These are phyloP conservation scores for Pelargonium citronellum DNA, from an alignment of 441 rosid genomes.

Conservation along the genomic window DNA sequence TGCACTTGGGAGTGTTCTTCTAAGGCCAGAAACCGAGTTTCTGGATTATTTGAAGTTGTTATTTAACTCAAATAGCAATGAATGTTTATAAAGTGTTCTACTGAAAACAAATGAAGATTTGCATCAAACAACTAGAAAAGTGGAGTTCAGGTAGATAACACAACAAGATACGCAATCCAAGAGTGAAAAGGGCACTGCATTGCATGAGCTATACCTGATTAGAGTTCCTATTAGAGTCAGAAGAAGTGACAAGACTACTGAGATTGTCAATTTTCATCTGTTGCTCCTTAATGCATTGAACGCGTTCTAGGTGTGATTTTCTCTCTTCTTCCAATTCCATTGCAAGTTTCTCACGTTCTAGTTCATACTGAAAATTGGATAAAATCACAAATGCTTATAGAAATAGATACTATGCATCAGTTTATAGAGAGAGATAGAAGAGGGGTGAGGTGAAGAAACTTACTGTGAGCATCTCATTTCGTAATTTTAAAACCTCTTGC, in stretches of 20 bases:
- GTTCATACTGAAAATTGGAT: constrained; percentile 57
- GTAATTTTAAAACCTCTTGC: constrained; percentile 72
- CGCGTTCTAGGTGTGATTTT: constrained; percentile 62
- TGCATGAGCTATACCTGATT: constrained; percentile 45
- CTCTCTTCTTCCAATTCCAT: constrained; percentile 80
- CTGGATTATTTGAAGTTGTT: no score
- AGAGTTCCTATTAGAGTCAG: constrained; percentile 42
- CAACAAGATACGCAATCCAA: not conserved
- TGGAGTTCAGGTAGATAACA: not conserved
- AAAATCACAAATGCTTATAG: not conserved
- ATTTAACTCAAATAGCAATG: not conserved
- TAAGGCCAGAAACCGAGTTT: no score
- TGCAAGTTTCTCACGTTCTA: constrained; percentile 79
- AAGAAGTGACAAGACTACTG: constrained; percentile 36
- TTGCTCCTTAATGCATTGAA: constrained; percentile 60
- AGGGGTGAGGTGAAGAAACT: constrained; percentile 11
- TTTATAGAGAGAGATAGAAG: not conserved
- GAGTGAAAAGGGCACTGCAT: constrained; percentile 5
- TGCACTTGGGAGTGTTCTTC: no score
- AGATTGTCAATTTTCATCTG: constrained; percentile 60
- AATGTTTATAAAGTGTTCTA: not conserved
- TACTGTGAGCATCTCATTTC: constrained; percentile 92
- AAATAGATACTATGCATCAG: not conserved
- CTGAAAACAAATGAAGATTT: not conserved
- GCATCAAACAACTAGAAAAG: not conserved